These are phyloP conservation scores for Boletus vinaceobasis DNA, from an alignment of 768 basidiomycete species.

Conservation along the genomic window DNA sequence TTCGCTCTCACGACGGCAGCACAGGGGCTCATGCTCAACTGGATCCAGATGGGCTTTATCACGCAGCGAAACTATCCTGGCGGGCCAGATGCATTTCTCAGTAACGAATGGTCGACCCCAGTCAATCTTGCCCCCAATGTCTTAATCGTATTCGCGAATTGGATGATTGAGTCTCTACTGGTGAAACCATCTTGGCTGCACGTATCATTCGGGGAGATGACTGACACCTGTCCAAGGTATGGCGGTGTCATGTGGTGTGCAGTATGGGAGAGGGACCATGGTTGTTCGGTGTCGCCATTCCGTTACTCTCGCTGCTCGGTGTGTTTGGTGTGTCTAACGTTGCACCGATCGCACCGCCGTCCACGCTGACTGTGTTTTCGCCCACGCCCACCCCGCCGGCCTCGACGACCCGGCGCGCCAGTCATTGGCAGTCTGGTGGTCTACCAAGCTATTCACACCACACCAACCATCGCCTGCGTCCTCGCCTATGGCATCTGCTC, in stretches of 20 bases:
- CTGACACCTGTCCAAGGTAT: slow-evolving; percentile 30
- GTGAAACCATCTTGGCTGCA: neutral
- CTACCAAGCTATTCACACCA: slow-evolving; percentile 4
- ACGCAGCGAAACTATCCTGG: slow-evolving; percentile 27
- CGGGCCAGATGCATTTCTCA: slow-evolving; percentile 25
- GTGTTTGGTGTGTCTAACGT: slow-evolving; percentile 38
- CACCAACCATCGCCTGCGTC: slow-evolving; percentile 5
- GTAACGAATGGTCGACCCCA: slow-evolving; percentile 4
- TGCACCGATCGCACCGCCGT: neutral
- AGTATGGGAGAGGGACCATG: slow-evolving; percentile 30
- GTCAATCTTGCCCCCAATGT: neutral
- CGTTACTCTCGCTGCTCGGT: slow-evolving; percentile 34
- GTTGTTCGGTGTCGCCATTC: slow-evolving; percentile 35
- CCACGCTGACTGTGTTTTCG: neutral
- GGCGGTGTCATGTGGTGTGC: slow-evolving; percentile 50
- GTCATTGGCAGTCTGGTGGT: slow-evolving; percentile 25
- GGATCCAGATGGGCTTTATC: slow-evolving; percentile 26
- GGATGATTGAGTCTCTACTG: slow-evolving; percentile 11
- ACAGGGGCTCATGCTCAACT: slow-evolving; percentile 9
- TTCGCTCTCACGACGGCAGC: slow-evolving; percentile 14
- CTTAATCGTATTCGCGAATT: slow-evolving; percentile 2
- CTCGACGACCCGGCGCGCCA: too few species aligned
- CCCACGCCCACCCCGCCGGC: neutral
- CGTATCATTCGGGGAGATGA: neutral
- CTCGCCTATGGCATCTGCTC: slow-evolving; percentile 26